Base-by-base conservation (phyloP, 2,329 filamentous ascomycete genomes). In the Fusarium sp. region DNA sequence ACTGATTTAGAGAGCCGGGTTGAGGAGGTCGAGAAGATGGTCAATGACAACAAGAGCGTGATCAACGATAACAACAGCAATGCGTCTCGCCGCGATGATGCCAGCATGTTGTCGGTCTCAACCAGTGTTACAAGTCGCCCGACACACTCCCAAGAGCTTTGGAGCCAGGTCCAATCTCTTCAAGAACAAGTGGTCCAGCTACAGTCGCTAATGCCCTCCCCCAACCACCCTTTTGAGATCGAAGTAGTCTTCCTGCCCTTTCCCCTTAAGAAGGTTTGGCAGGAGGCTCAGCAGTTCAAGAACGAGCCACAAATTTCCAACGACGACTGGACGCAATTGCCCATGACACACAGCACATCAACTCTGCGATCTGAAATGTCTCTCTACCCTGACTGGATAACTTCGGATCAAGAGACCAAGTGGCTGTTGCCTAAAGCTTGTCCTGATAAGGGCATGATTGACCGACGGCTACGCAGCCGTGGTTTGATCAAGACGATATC, bases 161-260 rank as follows among this genome's bases (percentile, higher is more conserved):
- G 83, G 71, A 84, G 77, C 52, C 84, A 88, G 67, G 79, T 90
- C 3, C 82, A 86, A 67, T 77, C 78, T 9, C 77, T 89, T 1
- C 83, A 85, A 68, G 82, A 83, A 5, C 84, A 86, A 65, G 80
- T 89, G 51, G 78, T 82, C 30, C 82, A 87, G 45, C 82, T 93
- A 12, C 90, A 92, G 77, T 84, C 85, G 8, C 82, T 86, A 12
- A 78, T 89, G 30, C 91, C 92, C n/a, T 89, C 91, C 0, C 82
- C 83, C 29, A 79, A 81, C 44, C 84, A 87, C 43, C 91, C 92
- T 0, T 94, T 92, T 91, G 87, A 92, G 69, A 82, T 95, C 3
- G 92, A 94, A 75, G 90, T 94, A 7, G 88, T 94, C 2, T 88
- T 94, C 61, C 78, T 94, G 10, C 92, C 92, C 2, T 95, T 93